Percentiles rank a stretch among this genome's conserved stretches.
These are phyloP conservation scores for Colletotrichum sp. DNA, from an alignment of 2,329 filamentous ascomycete genomes.

Conservation along the genomic window DNA sequence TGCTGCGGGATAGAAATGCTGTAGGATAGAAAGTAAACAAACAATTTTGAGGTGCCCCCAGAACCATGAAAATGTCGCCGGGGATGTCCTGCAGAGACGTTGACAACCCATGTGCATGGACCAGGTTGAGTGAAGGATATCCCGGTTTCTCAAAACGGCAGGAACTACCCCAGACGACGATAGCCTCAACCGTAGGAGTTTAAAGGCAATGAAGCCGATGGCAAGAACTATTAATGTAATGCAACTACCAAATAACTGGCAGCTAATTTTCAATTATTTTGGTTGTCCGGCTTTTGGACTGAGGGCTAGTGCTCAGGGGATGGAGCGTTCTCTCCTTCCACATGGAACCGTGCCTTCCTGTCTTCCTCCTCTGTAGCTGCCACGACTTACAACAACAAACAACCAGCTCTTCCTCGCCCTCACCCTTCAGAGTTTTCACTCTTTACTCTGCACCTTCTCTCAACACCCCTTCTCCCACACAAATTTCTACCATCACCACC, in stretches of 20 bases:
- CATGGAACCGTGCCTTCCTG: background rate
- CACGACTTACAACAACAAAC: background rate
- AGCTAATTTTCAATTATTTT: background rate
- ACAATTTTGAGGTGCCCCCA: background rate
- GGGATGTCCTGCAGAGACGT: background rate
- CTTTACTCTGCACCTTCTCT: background rate
- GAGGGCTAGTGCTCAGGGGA: background rate
- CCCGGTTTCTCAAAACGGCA: background rate
- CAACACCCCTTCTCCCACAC: background rate
- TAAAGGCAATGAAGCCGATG: background rate
- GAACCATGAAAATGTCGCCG: background rate
- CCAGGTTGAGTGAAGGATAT: background rate
- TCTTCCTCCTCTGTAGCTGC: background rate
- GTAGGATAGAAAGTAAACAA: conserved; percentile 4
- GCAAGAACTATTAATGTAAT: background rate
- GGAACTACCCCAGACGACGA: background rate
- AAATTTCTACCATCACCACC: background rate
- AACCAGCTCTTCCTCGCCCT: background rate
- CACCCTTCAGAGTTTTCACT: background rate
- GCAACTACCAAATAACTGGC: background rate
- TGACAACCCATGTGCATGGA: background rate
- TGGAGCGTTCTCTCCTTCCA: background rate
- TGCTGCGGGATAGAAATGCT: background rate
- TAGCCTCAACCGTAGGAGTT: background rate
- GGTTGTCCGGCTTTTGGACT: background rate